phyloP scores from a whole-genome alignment of 2,329 filamentous ascomycete genomes.

The Exophiala alcalophila region DNA sequence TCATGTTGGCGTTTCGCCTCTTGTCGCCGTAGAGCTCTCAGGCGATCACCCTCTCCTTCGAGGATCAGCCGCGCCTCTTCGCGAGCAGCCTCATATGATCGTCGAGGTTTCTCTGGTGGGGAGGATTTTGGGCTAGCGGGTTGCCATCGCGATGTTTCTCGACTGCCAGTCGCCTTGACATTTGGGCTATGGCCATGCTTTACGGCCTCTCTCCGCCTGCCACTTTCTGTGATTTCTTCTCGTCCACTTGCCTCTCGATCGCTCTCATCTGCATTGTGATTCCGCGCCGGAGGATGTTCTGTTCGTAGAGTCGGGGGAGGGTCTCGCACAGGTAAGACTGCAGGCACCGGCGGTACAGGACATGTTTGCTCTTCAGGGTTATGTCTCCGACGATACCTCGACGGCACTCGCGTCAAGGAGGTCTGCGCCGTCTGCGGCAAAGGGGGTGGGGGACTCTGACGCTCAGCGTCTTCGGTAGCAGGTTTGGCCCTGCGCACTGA shows the following conservation, averaged over 20 bases:
- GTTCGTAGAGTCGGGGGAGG: too few relatives aligned
- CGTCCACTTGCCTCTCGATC: not conserved
- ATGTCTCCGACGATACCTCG: conserved; percentile 22
- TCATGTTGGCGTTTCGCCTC: conserved; percentile 17
- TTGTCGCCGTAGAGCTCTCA: conserved; percentile 20
- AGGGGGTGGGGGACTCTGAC: conserved; percentile 9
- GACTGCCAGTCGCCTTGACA: conserved; percentile 1
- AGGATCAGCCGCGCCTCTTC: conserved; percentile 31
- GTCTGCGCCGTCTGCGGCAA: conserved; percentile 11
- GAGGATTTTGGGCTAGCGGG: conserved; percentile 2
- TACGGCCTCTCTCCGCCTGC: conserved; percentile 5
- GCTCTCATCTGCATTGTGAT: too few relatives aligned
- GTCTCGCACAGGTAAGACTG: too few relatives aligned
- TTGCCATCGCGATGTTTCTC: conserved; percentile 2
- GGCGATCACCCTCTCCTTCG: conserved; percentile 28
- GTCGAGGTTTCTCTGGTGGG: conserved; percentile 6
- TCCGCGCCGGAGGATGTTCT: too few relatives aligned
- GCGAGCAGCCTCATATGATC: conserved; percentile 25
- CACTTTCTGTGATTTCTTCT: not conserved
- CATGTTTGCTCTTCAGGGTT: too few relatives aligned
- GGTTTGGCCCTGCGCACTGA: conserved; percentile 55
- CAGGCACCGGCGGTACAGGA: too few relatives aligned
- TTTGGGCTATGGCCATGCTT: conserved; percentile 1
- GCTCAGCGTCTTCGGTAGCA: conserved; percentile 26
- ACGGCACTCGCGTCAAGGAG: conserved; percentile 19